phyloP scores from a whole-genome alignment of 805 yeast species.

The Teunomyces kruisii region DNA sequence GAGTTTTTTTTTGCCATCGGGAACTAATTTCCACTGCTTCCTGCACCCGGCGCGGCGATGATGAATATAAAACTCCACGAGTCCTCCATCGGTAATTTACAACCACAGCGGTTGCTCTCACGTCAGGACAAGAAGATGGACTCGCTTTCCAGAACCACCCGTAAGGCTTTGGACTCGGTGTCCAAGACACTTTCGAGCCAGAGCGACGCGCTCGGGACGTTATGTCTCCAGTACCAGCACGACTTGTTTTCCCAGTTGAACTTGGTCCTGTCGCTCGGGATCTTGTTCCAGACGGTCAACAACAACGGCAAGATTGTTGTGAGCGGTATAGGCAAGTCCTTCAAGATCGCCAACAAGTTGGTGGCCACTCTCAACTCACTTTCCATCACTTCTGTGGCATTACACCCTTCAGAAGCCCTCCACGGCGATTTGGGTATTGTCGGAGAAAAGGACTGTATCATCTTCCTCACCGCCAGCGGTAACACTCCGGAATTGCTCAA shows the following conservation, averaged over 20 bases:
- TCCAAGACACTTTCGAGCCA: slow-evolving; percentile 45
- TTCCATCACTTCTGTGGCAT: slow-evolving; percentile 60
- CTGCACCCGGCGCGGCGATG: no score
- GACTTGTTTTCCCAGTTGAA: slow-evolving; percentile 48
- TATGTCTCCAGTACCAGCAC: slow-evolving; percentile 45
- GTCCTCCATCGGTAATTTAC: background rate
- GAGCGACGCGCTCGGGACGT: slow-evolving; percentile 45
- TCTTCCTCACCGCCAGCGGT: slow-evolving; percentile 78
- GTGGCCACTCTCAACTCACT: slow-evolving; percentile 83
- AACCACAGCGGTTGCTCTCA: background rate
- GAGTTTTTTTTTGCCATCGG: no score
- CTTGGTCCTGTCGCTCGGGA: slow-evolving; percentile 41
- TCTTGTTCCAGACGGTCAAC: slow-evolving; percentile 25
- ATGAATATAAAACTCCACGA: background rate
- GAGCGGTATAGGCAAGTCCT: slow-evolving; percentile 84
- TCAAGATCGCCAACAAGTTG: slow-evolving; percentile 72
- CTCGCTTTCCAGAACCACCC: background rate
- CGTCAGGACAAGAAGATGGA: background rate
- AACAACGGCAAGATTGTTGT: slow-evolving; percentile 68
- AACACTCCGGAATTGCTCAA: slow-evolving; percentile 72
- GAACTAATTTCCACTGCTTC: no score
- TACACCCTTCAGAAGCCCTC: slow-evolving; percentile 86
- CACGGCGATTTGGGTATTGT: slow-evolving; percentile 88
- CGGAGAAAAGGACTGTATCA: slow-evolving; percentile 51
- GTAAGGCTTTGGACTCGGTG: slow-evolving; percentile 32